Conservation (phyloP, 805 yeast species). For the Sugiyamaella boreocaroliniensis region DNA sequence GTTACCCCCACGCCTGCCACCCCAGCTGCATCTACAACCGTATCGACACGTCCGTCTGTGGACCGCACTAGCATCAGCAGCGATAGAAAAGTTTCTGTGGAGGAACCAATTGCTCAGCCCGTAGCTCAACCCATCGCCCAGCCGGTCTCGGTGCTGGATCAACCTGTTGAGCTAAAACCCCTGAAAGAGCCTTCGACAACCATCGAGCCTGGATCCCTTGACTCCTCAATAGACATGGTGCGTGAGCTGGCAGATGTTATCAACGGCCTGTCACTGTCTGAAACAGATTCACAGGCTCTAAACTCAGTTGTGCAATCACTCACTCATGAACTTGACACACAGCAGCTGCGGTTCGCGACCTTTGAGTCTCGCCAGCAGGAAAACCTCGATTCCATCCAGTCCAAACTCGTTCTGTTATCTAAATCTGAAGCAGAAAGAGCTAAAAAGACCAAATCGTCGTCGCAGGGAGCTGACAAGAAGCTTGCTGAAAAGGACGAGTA, state of each 20-base stretch:
- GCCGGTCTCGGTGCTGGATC: too few species aligned
- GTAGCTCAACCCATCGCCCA: too few species aligned
- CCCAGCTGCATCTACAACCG: too few species aligned
- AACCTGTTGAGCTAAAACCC: background rate
- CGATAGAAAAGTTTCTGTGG: too few species aligned
- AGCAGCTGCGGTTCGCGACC: slow-evolving; percentile 2
- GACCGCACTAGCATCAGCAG: background rate
- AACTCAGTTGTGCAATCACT: slow-evolving; percentile 2
- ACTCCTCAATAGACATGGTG: slow-evolving; percentile 27
- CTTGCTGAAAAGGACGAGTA: slow-evolving; percentile 48
- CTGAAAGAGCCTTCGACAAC: background rate
- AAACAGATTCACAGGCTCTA: slow-evolving; percentile 3
- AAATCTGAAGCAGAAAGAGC: slow-evolving; percentile 23
- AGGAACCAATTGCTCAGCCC: too few species aligned
- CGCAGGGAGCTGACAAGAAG: slow-evolving; percentile 27
- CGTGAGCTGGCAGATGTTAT: slow-evolving; percentile 22
- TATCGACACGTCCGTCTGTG: background rate
- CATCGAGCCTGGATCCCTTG: background rate
- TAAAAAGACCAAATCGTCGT: slow-evolving; percentile 5
- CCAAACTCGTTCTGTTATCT: slow-evolving; percentile 27
- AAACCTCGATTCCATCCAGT: slow-evolving; percentile 1
- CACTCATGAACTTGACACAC: background rate
- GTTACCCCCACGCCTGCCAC: too few species aligned
- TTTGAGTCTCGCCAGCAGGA: slow-evolving; percentile 2
- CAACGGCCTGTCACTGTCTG: background rate